Base-by-base conservation (phyloP, 1,139 yeast genomes). In the Taphrina deformans region DNA sequence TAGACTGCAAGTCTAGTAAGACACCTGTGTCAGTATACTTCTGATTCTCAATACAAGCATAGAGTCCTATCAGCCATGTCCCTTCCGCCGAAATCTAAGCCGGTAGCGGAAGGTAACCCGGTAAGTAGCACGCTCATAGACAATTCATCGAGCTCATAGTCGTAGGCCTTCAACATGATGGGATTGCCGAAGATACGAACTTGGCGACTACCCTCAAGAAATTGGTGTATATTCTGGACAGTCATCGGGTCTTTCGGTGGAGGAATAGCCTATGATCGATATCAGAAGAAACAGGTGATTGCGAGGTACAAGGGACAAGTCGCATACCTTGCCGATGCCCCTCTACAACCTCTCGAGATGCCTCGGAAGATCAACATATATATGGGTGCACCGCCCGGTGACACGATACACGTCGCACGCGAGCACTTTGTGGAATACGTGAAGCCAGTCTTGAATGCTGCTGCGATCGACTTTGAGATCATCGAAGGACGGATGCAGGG, bases 331-430 rank as follows among this genome's bases (percentile, higher is more conserved):
- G 82, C 91, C 9, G 73, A 79, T 14, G 70, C 70, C 65, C 76
- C 75, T 23, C 51, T 71, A 62, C 56, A 77, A 45, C 79, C 82
- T 0, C 73, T 85, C 60, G 80, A 83, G 41, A 73, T 83, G 38
- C 92, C 97, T 1, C 81, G 99, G 63, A 89, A 86, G 71, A 79
- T 95, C 65, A 85, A 90, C 0, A 85, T 95, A 0, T 92, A 86
- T 73, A 82, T 92, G 67, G 96, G 97, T 0, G 99, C 99, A 16
- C 97, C 98, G 14, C 99, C 99, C 16, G 89, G 90, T 71, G 98
- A 93, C 74, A 90, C 85, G 72, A 78, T 95, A 61, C 96, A 88
- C 55, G 86, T 85, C 68, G 85, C 96, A 18, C 75, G 88, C 76
- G 82, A 82, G 67, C 82, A 88, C 66, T 91, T 93, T 80, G 83